Percentiles rank a stretch among this genome's conserved stretches.
These are phyloP conservation scores for Mucor piriformis DNA, from an alignment of 371 early-diverging fungal species.

Conservation along the genomic window DNA sequence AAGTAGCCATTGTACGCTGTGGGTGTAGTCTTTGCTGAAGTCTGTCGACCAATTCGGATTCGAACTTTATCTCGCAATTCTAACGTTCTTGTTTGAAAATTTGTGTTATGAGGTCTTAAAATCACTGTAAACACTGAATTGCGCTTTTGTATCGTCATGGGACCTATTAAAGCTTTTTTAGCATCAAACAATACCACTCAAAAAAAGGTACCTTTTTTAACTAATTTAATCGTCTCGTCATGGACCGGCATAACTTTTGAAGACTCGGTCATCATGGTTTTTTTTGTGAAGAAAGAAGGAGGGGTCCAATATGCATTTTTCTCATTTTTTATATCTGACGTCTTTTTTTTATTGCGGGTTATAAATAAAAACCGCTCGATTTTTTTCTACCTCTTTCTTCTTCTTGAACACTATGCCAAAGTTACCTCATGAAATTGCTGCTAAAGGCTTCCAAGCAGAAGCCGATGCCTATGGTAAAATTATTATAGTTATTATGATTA, in stretches of 20 bases:
- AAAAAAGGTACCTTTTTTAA: conserved; percentile 20
- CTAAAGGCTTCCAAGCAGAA: conserved; percentile 31
- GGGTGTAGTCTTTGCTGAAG: conserved; percentile 67
- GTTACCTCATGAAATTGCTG: conserved; percentile 29
- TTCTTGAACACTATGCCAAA: not conserved
- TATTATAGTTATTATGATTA: not conserved
- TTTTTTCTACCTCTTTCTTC: not conserved
- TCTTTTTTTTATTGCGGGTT: conserved; percentile 3
- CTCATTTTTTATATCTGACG: conserved; percentile 5
- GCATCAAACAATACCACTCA: not conserved
- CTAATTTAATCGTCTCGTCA: conserved; percentile 20
- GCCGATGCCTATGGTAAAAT: conserved; percentile 39
- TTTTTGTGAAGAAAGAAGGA: not conserved
- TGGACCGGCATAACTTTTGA: conserved; percentile 14
- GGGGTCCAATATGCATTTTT: not conserved
- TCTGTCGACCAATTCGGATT: conserved; percentile 79
- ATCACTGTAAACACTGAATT: conserved; percentile 40
- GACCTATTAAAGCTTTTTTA: not conserved
- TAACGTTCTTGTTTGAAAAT: conserved; percentile 67
- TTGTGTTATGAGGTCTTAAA: conserved; percentile 62
- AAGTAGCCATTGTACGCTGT: conserved; percentile 78
- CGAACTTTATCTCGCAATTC: conserved; percentile 58
- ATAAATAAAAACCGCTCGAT: no score
- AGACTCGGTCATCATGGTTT: conserved; percentile 17
- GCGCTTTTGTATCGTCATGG: conserved; percentile 5